Evolutionary conservation across 1,139 yeast species (phyloP).

Genomic region (Pichia sp.): DNA sequence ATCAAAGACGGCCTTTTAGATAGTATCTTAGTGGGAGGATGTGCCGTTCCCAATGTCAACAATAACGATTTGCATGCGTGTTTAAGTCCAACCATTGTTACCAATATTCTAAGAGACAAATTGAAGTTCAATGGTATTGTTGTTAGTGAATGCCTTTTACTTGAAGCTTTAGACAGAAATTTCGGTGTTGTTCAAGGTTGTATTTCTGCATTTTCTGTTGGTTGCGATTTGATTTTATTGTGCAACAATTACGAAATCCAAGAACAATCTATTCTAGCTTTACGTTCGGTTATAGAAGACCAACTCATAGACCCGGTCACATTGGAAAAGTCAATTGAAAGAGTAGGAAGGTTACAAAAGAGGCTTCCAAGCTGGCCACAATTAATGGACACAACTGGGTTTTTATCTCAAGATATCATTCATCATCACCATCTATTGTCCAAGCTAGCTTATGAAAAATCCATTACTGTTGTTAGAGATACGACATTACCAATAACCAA

Average conservation of each 20-base stretch:
- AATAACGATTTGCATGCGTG: conserved; percentile 69
- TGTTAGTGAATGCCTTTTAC: conserved; percentile 64
- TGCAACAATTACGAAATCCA: conserved; percentile 60
- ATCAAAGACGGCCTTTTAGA: conserved; percentile 49
- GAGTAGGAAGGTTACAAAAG: conserved; percentile 48
- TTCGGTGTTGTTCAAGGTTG: conserved; percentile 70
- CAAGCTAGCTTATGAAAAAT: conserved; percentile 48
- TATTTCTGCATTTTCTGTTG: conserved; percentile 60
- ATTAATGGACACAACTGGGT: conserved; percentile 32
- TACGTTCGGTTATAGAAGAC: conserved; percentile 51
- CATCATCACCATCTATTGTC: conserved; percentile 46
- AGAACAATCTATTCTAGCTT: conserved; percentile 56
- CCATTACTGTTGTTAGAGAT: conserved; percentile 59
- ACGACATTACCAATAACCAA: conserved; percentile 20
- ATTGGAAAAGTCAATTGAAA: conserved; percentile 41
- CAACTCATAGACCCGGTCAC: conserved; percentile 39
- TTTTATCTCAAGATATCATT: conserved; percentile 40
- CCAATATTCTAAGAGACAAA: conserved; percentile 51
- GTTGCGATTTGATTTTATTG: conserved; percentile 65
- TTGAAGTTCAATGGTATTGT: conserved; percentile 59
- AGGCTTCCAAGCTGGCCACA: conserved; percentile 45
- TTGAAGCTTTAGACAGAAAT: conserved; percentile 64
- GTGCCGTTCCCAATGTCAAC: conserved; percentile 65
- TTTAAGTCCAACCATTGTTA: conserved; percentile 53
- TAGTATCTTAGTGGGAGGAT: conserved; percentile 63